phyloP scores from a whole-genome alignment of 179 eudicot species.

The Silene noctiflora region DNA sequence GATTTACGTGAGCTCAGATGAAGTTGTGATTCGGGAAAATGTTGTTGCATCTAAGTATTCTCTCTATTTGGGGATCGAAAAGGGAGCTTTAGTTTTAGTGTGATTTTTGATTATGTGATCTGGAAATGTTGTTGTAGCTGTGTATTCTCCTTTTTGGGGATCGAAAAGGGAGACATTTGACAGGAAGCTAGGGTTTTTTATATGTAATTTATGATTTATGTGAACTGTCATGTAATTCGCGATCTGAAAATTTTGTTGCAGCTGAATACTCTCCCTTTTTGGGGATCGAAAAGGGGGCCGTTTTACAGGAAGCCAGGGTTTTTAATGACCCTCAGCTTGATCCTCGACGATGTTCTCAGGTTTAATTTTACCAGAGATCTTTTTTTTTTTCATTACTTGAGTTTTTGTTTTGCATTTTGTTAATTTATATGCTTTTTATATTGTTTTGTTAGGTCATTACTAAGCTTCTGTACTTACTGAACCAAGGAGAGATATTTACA shows the following conservation, averaged over 20 bases:
- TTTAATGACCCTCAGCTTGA: conserved; percentile 92
- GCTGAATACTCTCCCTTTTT: conserved; percentile 82
- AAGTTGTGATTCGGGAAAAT: too few species aligned
- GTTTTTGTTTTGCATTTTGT: neutral
- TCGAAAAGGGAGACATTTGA: neutral
- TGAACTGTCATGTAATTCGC: conserved; percentile 13
- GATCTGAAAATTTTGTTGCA: conserved; percentile 19
- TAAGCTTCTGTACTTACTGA: conserved; percentile 80
- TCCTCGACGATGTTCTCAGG: conserved; percentile 94
- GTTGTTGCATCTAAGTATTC: too few species aligned
- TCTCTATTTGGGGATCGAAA: too few species aligned
- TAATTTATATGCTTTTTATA: neutral
- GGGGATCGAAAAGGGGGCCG: conserved; percentile 93
- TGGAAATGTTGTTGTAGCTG: neutral
- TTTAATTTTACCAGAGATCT: conserved; percentile 15
- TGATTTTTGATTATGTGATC: neutral
- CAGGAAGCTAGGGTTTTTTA: neutral
- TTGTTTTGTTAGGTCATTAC: conserved; percentile 66
- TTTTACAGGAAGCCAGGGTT: conserved; percentile 94
- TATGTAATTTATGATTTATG: conserved; percentile 1
- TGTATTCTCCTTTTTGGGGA: neutral
- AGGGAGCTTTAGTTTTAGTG: too few species aligned
- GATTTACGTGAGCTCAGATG: too few species aligned
- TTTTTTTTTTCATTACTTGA: neutral
- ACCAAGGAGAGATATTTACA: conserved; percentile 91